A percentile compares a stretch with the other conserved stretches of the same genome.
Conservation (phyloP, 306 rosid genomes). For the Cyamopsis tetragonoloba region DNA sequence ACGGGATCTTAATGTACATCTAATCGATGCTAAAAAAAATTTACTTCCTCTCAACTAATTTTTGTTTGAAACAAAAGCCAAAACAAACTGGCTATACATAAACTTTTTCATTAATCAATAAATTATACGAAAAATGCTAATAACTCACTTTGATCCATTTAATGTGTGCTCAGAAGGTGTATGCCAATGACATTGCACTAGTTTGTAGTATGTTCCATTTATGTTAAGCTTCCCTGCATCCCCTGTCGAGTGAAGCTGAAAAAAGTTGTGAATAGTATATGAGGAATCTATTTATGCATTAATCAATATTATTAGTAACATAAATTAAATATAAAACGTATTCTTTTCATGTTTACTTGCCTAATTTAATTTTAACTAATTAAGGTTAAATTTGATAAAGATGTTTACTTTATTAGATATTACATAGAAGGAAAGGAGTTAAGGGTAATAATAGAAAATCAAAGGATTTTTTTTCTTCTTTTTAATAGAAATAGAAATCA, state of each 20-base stretch:
- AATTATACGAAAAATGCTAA: background rate
- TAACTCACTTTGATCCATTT: constrained; percentile 55
- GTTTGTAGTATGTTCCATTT: constrained; percentile 52
- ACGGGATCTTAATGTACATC: too few species aligned
- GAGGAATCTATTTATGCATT: background rate
- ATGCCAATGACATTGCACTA: constrained; percentile 78
- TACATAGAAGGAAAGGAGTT: background rate
- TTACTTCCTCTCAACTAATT: too few species aligned
- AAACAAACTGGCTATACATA: too few species aligned
- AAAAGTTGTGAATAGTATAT: background rate
- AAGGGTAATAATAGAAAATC: background rate
- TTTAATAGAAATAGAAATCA: too few species aligned
- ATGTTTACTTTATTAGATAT: too few species aligned
- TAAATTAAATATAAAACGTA: background rate
- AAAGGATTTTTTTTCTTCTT: too few species aligned
- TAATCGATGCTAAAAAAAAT: too few species aligned
- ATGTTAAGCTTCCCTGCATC: constrained; percentile 59
- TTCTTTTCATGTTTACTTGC: background rate
- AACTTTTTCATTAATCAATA: background rate
- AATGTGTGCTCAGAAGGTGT: constrained; percentile 77
- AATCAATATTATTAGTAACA: background rate
- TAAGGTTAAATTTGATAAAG: too few species aligned
- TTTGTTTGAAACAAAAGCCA: too few species aligned
- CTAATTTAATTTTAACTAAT: too few species aligned
- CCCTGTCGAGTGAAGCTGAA: constrained; percentile 58